These are phyloP conservation scores for Globomyces sp. DNA, from an alignment of 371 early-diverging fungal genomes.

Conservation along the genomic window DNA sequence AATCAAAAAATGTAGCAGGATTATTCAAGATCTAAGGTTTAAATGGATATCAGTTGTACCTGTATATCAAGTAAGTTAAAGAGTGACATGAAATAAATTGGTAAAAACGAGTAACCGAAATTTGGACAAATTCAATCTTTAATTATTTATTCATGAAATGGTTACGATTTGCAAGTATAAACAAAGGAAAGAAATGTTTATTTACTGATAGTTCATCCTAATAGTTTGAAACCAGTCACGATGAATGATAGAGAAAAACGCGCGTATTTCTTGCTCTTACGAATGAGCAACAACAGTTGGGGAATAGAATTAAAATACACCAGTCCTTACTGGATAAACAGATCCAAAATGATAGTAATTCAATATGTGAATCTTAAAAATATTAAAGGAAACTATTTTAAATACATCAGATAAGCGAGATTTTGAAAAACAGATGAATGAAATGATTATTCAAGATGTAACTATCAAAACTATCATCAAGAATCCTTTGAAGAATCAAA, in stretches of 20 bases:
- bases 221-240: background rate
- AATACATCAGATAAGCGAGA: background rate
- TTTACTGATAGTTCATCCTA: background rate
- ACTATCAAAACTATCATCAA: background rate
- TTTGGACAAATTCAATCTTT: background rate
- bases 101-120: background rate
- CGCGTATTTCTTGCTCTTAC: background rate
- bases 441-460: background rate
- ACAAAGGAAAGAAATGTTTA: background rate
- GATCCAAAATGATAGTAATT: slow-evolving; percentile 5
- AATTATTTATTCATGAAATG: background rate
- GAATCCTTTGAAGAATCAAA: background rate
- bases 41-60: no score
- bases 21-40: slow-evolving; percentile 69
- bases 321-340: slow-evolving; percentile 3
- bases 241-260: background rate
- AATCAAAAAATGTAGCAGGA: slow-evolving; percentile 72
- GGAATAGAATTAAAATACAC: slow-evolving; percentile 8
- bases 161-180: no score
- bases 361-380: no score
- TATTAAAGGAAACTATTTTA: background rate
- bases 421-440: slow-evolving; percentile 3
- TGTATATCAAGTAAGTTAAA: slow-evolving; percentile 4
- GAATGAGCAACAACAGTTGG: background rate
- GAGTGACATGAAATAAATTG: slow-evolving; percentile 12